Evolutionary conservation across 2,329 filamentous ascomycete genomes (phyloP).

Genomic region (Sclerotinia trifoliorum): DNA sequence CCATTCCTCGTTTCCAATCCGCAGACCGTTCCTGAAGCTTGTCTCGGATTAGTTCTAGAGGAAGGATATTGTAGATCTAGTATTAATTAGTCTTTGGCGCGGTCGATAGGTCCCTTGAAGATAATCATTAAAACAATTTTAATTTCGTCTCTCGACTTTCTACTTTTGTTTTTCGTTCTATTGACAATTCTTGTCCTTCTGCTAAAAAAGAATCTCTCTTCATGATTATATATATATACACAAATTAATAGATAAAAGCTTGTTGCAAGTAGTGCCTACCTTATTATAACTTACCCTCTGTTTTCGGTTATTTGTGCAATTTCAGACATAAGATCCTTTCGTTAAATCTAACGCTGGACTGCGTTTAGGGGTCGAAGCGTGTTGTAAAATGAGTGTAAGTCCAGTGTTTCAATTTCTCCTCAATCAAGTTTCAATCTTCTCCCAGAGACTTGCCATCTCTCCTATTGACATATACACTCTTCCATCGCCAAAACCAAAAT

Average conservation of each 20-base stretch:
- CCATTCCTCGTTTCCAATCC: neutral
- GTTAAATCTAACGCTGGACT: neutral
- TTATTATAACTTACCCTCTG: no score
- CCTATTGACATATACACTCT: neutral
- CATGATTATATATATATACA: neutral
- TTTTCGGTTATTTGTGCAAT: neutral
- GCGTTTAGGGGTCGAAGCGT: conserved; percentile 21
- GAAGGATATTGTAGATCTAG: neutral
- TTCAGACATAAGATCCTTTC: neutral
- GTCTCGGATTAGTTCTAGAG: neutral
- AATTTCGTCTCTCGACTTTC: no score
- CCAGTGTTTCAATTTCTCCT: conserved; percentile 30
- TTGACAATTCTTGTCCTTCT: no score
- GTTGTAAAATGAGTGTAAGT: conserved; percentile 37
- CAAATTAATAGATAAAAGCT: neutral
- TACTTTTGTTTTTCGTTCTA: neutral
- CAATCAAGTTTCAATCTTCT: conserved; percentile 28
- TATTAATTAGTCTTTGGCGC: neutral
- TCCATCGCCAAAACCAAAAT: neutral
- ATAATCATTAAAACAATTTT: neutral
- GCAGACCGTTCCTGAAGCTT: neutral
- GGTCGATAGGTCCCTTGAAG: neutral
- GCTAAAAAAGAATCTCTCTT: no score
- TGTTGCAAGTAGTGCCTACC: neutral
- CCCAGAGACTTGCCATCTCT: neutral